These are phyloP conservation scores for Leptomonas pyrrhocoris DNA, from an alignment of 208 protist genomes.

Conservation along the genomic window DNA sequence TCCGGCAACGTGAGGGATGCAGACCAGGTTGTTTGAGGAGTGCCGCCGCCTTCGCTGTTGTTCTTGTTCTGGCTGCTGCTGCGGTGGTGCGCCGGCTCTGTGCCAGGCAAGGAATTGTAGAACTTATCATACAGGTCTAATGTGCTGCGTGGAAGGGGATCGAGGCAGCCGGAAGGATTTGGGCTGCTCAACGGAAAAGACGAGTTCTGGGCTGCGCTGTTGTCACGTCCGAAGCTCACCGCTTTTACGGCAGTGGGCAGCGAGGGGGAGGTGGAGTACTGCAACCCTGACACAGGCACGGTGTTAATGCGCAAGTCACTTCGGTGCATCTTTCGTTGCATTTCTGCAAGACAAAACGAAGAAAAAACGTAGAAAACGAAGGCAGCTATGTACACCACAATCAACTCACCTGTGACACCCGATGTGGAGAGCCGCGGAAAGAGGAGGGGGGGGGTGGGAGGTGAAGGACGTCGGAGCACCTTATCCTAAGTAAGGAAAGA, in stretches of 20 bases:
- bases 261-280: constrained; percentile 63
- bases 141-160: constrained; percentile 16
- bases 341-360: background rate
- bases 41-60: background rate
- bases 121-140: constrained; percentile 37
- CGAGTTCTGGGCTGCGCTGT: background rate
- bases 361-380: background rate
- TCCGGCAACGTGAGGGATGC: constrained; percentile 24
- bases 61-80: background rate
- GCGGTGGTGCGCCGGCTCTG: constrained; percentile 2
- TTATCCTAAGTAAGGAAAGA: background rate
- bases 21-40: background rate
- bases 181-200: background rate
- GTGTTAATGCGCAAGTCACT: constrained; percentile 28
- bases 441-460: too few relatives aligned
- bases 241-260: constrained; percentile 41
- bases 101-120: constrained; percentile 14
- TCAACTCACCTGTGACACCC: too few relatives aligned
- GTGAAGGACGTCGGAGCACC: too few relatives aligned
- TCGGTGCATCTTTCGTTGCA: background rate
- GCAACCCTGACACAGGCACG: constrained; percentile 46
- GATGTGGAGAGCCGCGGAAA: too few relatives aligned
- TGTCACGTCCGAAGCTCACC: constrained; percentile 19
- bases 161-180: background rate
- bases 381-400: background rate